phyloP scores from a whole-genome alignment of 148 eudicot genomes.

The Chenopodium quinoa region DNA sequence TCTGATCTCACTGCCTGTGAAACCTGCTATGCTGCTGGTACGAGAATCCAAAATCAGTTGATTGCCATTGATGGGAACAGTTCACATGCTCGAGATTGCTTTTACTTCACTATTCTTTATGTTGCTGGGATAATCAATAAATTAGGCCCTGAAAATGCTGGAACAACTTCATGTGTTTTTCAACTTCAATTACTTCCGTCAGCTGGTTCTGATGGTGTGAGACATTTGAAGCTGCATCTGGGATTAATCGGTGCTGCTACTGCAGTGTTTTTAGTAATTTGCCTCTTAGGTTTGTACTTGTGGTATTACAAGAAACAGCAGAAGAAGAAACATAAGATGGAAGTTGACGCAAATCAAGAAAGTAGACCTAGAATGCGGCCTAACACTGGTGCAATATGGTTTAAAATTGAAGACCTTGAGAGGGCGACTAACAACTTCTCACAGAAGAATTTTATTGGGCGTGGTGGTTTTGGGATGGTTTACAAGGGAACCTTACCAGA shows the following conservation, averaged over 20 bases:
- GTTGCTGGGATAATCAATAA: conserved; percentile 69
- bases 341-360: conserved; percentile 37
- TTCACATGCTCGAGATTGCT: conserved; percentile 55
- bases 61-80: conserved; percentile 53
- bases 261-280: conserved; percentile 36
- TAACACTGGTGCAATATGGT: conserved; percentile 69
- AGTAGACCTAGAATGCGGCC: conserved; percentile 56
- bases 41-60: conserved; percentile 42
- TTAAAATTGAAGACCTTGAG: conserved; percentile 52
- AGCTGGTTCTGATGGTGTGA: conserved; percentile 21
- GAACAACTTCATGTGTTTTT: conserved; percentile 51
- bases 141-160: conserved; percentile 56
- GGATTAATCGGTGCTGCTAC: conserved; percentile 51
- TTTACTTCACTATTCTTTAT: conserved; percentile 60
- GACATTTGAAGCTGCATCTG: conserved; percentile 31
- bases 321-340: conserved; percentile 20
- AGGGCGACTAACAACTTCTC: conserved; percentile 65
- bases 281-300: conserved; percentile 40
- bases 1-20: conserved; percentile 54
- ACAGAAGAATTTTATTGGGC: conserved; percentile 60
- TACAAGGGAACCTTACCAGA: conserved; percentile 33
- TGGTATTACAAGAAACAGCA: conserved; percentile 53
- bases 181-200: conserved; percentile 33
- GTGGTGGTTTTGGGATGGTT: conserved; percentile 64
- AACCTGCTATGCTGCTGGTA: conserved; percentile 59